Evolutionary conservation across 306 rosid species (phyloP).

Genomic region (Albizia julibrissin): DNA sequence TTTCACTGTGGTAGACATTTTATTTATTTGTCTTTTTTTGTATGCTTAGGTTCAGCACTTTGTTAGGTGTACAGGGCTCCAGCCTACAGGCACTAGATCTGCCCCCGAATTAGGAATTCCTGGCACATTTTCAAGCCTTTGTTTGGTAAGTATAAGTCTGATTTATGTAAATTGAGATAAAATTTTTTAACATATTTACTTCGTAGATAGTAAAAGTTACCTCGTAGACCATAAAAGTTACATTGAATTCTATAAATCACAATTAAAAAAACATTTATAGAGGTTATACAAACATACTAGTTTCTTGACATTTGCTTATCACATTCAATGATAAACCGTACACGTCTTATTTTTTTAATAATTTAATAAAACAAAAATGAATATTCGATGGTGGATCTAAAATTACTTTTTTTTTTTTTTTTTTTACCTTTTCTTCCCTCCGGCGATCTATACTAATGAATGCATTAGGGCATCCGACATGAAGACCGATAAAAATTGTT

Average conservation of each 20-base stretch:
- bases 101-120: not conserved
- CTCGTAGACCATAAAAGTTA: too few relatives aligned
- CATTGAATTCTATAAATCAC: too few relatives aligned
- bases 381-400: slow-evolving; percentile 8
- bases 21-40: not conserved
- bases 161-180: too few relatives aligned
- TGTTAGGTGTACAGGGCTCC: not conserved
- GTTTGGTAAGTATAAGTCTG: too few relatives aligned
- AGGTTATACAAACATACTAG: too few relatives aligned
- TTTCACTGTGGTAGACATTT: not conserved
- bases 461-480: not conserved
- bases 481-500: slow-evolving; percentile 17
- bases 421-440: not conserved
- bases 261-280: too few relatives aligned
- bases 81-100: not conserved
- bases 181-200: too few relatives aligned
- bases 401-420: not conserved
- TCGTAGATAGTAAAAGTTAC: too few relatives aligned
- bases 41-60: not conserved
- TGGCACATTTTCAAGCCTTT: too few relatives aligned
- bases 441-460: not conserved
- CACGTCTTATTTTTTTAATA: not conserved
- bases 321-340: not conserved
- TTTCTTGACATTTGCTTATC: not conserved
- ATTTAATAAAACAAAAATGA: not conserved